phyloP scores from a whole-genome alignment of 352 stramenopile genomes.

The Peronospora belbahrii region DNA sequence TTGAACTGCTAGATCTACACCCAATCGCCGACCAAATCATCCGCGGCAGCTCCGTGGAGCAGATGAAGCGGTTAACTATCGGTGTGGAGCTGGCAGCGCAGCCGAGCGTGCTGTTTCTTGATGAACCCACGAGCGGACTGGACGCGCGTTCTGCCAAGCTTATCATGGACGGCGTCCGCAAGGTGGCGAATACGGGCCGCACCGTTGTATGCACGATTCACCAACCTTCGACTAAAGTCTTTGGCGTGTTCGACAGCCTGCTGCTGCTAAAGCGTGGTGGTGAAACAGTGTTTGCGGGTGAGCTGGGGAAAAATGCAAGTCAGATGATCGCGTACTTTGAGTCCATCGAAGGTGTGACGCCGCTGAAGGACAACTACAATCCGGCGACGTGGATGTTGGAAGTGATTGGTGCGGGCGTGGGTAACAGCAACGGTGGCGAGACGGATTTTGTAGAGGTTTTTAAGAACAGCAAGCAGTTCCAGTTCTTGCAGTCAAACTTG shows the following conservation, averaged over 20 bases:
- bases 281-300: no score
- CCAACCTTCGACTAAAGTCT: no score
- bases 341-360: conserved; percentile 25
- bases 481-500: conserved; percentile 23
- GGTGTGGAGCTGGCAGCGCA: conserved; percentile 18
- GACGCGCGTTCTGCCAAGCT: conserved; percentile 83
- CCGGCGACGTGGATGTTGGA: conserved; percentile 42
- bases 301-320: conserved; percentile 28
- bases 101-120: conserved; percentile 18
- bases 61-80: conserved; percentile 32
- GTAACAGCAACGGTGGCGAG: conserved; percentile 18
- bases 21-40: conserved; percentile 33
- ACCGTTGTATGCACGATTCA: no score
- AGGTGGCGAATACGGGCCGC: conserved; percentile 62
- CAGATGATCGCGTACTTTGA: conserved; percentile 28
- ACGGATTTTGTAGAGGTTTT: conserved; percentile 35
- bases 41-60: conserved; percentile 18
- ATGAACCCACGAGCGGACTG: conserved; percentile 86
- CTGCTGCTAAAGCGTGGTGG: no score
- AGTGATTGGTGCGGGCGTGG: conserved; percentile 39
- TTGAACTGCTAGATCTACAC: conserved; percentile 18
- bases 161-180: conserved; percentile 80
- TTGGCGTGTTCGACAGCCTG: no score
- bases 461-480: conserved; percentile 19
- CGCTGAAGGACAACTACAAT: conserved; percentile 66